Percentiles rank a stretch among this genome's conserved stretches.
Conservation (phyloP, 371 early-diverging fungal genomes). For the Mortierella polycephala region DNA sequence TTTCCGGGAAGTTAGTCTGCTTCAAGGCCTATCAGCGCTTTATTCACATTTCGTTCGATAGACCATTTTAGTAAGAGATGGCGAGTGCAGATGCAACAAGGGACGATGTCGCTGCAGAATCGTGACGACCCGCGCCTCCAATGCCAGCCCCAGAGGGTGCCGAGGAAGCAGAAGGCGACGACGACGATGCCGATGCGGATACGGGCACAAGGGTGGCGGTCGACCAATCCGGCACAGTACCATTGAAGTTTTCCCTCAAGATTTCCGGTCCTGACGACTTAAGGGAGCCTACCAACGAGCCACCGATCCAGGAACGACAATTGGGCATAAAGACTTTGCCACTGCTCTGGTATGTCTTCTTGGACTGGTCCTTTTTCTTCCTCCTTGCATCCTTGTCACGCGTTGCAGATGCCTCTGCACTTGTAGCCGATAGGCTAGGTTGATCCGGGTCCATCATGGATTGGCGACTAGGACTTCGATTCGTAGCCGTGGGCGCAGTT, state of each 20-base stretch:
- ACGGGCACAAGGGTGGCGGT: conserved; percentile 12
- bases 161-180: not conserved
- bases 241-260: conserved; percentile 68
- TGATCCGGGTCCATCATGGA: conserved; percentile 33
- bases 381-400: conserved; percentile 33
- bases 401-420: not conserved
- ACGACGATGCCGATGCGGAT: too few species aligned
- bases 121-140: conserved; percentile 5
- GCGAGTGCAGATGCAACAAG: conserved; percentile 29
- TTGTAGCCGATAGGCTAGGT: not conserved
- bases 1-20: too few species aligned
- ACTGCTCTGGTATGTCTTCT: conserved; percentile 55
- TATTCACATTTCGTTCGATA: too few species aligned
- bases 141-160: not conserved
- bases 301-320: conserved; percentile 82
- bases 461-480: conserved; percentile 20
- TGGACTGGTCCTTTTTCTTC: conserved; percentile 24
- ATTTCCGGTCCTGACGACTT: conserved; percentile 77
- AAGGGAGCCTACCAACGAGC: conserved; percentile 77
- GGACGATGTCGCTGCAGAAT: conserved; percentile 19
- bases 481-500: conserved; percentile 1
- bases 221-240: conserved; percentile 77
- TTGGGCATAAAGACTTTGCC: conserved; percentile 76
- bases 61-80: conserved; percentile 21
- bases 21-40: too few species aligned